These are phyloP conservation scores for Torulaspora gathmanii DNA, from an alignment of 805 yeast species.

Conservation along the genomic window DNA sequence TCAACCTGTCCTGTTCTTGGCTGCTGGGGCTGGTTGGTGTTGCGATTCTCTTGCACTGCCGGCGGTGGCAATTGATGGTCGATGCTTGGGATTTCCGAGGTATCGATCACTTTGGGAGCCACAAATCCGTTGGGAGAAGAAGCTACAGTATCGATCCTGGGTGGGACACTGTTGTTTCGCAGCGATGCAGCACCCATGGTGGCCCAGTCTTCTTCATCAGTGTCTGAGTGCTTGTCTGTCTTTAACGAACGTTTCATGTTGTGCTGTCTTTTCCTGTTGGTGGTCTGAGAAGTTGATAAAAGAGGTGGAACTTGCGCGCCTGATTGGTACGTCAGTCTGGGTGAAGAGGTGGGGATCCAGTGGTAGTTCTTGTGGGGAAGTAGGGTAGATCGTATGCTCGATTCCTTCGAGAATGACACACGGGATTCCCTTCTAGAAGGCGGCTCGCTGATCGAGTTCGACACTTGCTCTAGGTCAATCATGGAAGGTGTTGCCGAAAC, in stretches of 20 bases:
- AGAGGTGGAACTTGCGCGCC: slow-evolving; percentile 8
- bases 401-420: slow-evolving; percentile 36
- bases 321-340: slow-evolving; percentile 9
- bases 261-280: slow-evolving; percentile 14
- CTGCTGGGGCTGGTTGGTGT: not conserved
- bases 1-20: not conserved
- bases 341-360: slow-evolving; percentile 15
- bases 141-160: slow-evolving; percentile 16
- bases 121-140: slow-evolving; percentile 18
- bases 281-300: slow-evolving; percentile 2
- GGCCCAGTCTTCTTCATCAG: slow-evolving; percentile 98
- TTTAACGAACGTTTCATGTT: slow-evolving; percentile 3
- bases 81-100: slow-evolving; percentile 8
- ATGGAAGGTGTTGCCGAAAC: slow-evolving; percentile 10
- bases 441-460: slow-evolving; percentile 18
- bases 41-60: slow-evolving; percentile 2
- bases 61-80: slow-evolving; percentile 13
- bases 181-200: slow-evolving; percentile 75
- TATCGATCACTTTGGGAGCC: slow-evolving; percentile 12
- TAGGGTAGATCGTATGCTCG: slow-evolving; percentile 31
- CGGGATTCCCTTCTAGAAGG: slow-evolving; percentile 36
- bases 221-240: slow-evolving; percentile 47
- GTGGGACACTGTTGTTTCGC: slow-evolving; percentile 33
- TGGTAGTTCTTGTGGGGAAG: slow-evolving; percentile 18
- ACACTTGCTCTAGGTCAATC: slow-evolving; percentile 14